Base-by-base conservation (phyloP, 768 basidiomycete species). In the Megacollybia marginata region DNA sequence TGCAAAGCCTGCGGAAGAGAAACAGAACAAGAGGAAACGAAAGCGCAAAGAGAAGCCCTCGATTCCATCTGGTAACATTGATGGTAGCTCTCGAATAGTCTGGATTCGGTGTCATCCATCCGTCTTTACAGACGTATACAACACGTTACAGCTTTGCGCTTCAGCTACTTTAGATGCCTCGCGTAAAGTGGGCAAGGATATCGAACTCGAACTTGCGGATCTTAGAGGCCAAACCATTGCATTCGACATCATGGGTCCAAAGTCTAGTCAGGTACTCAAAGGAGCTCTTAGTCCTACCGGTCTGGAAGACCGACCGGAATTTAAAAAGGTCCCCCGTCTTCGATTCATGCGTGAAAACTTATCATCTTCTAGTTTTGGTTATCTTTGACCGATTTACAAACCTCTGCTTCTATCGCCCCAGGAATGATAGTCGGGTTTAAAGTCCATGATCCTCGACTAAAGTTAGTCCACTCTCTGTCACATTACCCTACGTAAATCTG, bases 161-260 rank as follows among this genome's bases (percentile, higher is more conserved):
- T 82, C 83, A 0, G 58, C 67, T 33, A 69, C 68, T 2, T 61
- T 87, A 10, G 72, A 76, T 28, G 60, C 60, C 15, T 61, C 61
- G 20, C 57, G 19, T 35, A 58, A 55, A 48, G 51, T 52, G 20
- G 58, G 53, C 32, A 55, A 59, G 16, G 62, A 64, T 38, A 53
- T 68, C 19, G 69, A 73, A 18, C 64, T 92, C 9, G 82, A 89
- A 55, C 72, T 94, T 13, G 71, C 75, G 7, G 88, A 94, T 61
- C 63, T 93, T 44, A 70, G 85, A 49, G 80, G 79, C 2, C 77
- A 82, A 45, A 57, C 92, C 40, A 88, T 88, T 53, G 73, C 82
- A 5, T 95, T 95, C 57, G 94, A 98, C 62, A 78, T 97, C 33
- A 86, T 88, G 72, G 95, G 95, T 2, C 90, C 90, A 3, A 87